Percentiles rank a stretch among this genome's conserved stretches.
Evolutionary conservation across 2,329 filamentous ascomycete genomes (phyloP).

Genomic region (Talaromyces sp.): DNA sequence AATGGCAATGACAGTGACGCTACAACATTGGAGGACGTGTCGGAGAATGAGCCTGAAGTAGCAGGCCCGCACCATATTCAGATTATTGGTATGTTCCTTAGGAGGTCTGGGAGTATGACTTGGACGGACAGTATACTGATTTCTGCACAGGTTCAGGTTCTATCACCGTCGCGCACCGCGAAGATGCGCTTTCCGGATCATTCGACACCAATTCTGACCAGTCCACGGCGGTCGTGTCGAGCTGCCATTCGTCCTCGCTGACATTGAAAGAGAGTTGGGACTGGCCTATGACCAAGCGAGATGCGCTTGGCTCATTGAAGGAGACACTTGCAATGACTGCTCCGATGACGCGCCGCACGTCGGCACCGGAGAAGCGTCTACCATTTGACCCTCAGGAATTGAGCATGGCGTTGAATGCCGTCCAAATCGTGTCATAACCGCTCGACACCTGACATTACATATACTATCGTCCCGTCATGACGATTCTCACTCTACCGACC

Average conservation of each 20-base stretch:
- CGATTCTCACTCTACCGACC: not conserved
- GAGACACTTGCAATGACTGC: constrained; percentile 33
- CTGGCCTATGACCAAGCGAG: constrained; percentile 22
- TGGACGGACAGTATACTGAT: not conserved
- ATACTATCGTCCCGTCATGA: not conserved
- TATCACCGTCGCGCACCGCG: constrained; percentile 23
- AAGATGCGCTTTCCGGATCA: constrained; percentile 27
- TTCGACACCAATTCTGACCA: constrained; percentile 33
- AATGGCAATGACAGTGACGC: constrained; percentile 22
- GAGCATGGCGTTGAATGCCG: constrained; percentile 36
- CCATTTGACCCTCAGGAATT: constrained; percentile 37
- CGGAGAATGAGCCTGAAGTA: constrained; percentile 17
- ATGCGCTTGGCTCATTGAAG: constrained; percentile 31
- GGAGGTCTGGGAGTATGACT: not conserved
- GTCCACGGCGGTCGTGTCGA: constrained; percentile 36
- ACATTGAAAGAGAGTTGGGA: constrained; percentile 32
- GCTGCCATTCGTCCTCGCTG: constrained; percentile 34
- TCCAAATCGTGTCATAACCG: constrained; percentile 30
- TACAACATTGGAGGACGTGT: constrained; percentile 23
- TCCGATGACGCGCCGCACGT: constrained; percentile 29
- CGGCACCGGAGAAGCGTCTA: constrained; percentile 26
- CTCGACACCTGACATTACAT: not conserved
- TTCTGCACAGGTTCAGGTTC: constrained; percentile 18
- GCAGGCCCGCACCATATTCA: constrained; percentile 12
- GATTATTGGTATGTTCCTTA: constrained; percentile 1